Evolutionary conservation across 192 early-diverging fungal species (phyloP), one percentile per base, ranked within the genome.

Genomic region (Coemansia sp.): DNA sequence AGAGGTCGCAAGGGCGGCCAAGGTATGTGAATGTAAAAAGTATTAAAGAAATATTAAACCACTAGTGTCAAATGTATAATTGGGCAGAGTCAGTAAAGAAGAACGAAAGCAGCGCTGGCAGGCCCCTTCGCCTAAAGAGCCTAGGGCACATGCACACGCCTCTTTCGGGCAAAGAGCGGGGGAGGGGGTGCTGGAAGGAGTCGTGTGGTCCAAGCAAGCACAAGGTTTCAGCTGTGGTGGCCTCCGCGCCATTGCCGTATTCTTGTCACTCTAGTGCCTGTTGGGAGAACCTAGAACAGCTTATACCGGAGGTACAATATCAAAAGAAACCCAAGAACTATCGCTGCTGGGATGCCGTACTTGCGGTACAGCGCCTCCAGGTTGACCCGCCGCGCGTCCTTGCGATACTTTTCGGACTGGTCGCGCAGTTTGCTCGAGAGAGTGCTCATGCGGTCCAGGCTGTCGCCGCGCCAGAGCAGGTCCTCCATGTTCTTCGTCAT

Each of bases 401-500:
- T 89, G 45, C 87, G 86, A 63, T 92, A 98, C 65, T 89, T 91
- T 48, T 88, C 74, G 62, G 90, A 86, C 58, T 90, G 70, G 42
- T 78, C 76, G 48, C 82, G 74, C 59, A 94, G 58, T 25, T 77
- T 77, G 45, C 84, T 76, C 26, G 89, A 86, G 53, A 83, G 55
- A 13, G 79, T 79, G 29, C 78, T 77, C 85, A 90, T 85, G 82
- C 87, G 80, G 56, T 91, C 87, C 47, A 93, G 78, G 36, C 80
- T 81, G 59, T 92, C 90, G 13, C 90, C 91, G 25, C 91, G 83
- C 81, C 92, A 95, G 43, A 98, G 80, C 30, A 98, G 70, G 69
- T 95, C 93, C 53, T 93, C 88, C 82, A 98, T 94, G 79, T 98
- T 98, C 65, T 90, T 93, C 26, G 90, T 98, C 95, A 98, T 96